Evolutionary conservation across 495 filamentous ascomycete genomes (phyloP), one percentile per base, ranked within the genome.

Genomic region (Neurospora pannonica): DNA sequence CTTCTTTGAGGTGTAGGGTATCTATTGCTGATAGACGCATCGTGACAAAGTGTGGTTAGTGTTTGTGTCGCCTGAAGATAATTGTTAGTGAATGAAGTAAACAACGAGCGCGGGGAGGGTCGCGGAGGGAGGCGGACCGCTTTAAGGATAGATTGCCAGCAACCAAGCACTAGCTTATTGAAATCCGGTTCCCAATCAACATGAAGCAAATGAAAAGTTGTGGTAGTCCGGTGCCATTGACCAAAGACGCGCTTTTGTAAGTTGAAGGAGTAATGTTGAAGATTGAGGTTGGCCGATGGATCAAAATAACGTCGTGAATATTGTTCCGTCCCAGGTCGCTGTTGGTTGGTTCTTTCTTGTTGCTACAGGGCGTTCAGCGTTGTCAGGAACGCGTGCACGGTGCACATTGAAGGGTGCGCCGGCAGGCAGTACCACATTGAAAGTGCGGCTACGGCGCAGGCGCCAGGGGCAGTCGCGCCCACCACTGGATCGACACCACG

Each of bases 1-100:
- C 87, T 34, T 85, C 87, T 79, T 90, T 79, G 40, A 89, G 82
- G 71, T 87, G 85, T 31, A 84, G 76, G 42, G 83, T 81, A 38
- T 89, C 87, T 72, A 81, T 79, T 46, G 85, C 80, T 36, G 81
- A 86, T 60, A 89, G 83, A 13, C 74, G 74, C 80, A 81, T 81
- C 48, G 48, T n/a, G 72, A 60, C 28, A 36, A 36, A 46, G n/a
- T 72, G 28, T 70, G 28, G 71, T 69, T 70, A 15, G 42, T 69
- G 43, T 34, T 37, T 38, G 36, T 72, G 71, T 46, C 71, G 54
- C 10, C 54, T 67, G 31, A 6, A 67, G 31, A 34, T 34, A 67
- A 67, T 67, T 67, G 28, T 67, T 67, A 67, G 54, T 67, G 54
- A 34, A 67, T 31, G 15, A 19, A 19, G 28, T 67, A 67, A 67